A percentile compares a stretch with the other conserved stretches of the same genome.
phyloP scores from a whole-genome alignment of 805 yeast genomes.

The Metschnikowia rubicola region DNA sequence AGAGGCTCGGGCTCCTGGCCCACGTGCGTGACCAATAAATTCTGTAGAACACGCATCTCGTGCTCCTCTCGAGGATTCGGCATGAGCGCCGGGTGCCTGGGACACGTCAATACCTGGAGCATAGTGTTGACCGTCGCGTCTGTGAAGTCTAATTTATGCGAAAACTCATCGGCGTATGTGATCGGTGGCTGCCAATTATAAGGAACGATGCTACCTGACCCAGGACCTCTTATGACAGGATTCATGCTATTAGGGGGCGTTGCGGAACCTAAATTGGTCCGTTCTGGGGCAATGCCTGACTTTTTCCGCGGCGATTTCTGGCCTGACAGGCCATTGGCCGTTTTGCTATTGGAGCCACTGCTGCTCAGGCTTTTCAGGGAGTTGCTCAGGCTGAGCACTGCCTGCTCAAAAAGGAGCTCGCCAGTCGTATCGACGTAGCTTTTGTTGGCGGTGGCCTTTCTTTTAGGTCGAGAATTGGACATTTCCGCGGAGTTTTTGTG shows the following conservation, averaged over 20 bases:
- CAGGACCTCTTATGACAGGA: not conserved
- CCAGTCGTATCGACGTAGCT: constrained; percentile 17
- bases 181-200: constrained; percentile 51
- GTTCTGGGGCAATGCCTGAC: not conserved
- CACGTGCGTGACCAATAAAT: constrained; percentile 9
- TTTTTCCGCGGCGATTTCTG: constrained; percentile 4
- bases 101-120: constrained; percentile 37
- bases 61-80: constrained; percentile 2
- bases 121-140: constrained; percentile 41
- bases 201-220: constrained; percentile 7
- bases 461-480: constrained; percentile 17
- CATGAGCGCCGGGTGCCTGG: constrained; percentile 22
- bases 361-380: constrained; percentile 2
- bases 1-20: constrained; percentile 6
- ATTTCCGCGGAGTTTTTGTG: not conserved
- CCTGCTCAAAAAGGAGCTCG: constrained; percentile 14
- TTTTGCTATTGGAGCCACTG: not conserved
- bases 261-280: not conserved
- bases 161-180: constrained; percentile 36
- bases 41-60: constrained; percentile 10
- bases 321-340: not conserved
- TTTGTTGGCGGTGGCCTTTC: constrained; percentile 20
- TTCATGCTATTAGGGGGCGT: not conserved
- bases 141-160: constrained; percentile 38
- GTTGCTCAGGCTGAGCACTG: not conserved